Conservation (phyloP, 495 filamentous ascomycete species). For the Neurospora sp. region DNA sequence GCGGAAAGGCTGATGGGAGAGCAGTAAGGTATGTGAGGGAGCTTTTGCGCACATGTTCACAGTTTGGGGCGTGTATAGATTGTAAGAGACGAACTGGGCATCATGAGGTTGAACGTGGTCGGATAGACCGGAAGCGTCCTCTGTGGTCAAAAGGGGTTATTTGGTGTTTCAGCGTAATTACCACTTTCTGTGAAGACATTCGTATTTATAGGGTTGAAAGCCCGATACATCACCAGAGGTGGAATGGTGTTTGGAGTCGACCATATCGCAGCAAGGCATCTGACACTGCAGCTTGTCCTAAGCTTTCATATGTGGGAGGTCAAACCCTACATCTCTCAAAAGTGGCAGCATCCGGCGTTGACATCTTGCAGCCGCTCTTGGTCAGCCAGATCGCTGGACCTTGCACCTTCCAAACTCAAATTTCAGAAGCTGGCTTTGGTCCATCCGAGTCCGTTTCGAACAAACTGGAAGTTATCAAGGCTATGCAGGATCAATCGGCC, state of each 20-base stretch:
- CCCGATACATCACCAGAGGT: neutral
- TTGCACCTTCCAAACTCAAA: neutral
- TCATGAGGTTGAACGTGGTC: neutral
- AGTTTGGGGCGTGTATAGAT: neutral
- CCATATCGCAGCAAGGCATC: neutral
- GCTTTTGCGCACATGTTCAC: neutral
- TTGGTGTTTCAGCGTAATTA: neutral
- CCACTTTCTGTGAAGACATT: neutral
- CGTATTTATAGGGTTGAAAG: neutral
- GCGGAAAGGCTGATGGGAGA: neutral
- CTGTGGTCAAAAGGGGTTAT: neutral
- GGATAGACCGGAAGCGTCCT: neutral
- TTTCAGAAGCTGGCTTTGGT: neutral
- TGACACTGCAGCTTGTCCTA: neutral
- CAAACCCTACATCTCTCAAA: neutral
- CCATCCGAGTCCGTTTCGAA: neutral
- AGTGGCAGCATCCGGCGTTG: neutral
- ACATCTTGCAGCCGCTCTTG: neutral
- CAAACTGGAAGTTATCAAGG: neutral
- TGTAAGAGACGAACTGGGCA: neutral
- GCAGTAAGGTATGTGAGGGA: too few species aligned
- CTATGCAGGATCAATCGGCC: neutral
- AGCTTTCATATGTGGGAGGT: neutral
- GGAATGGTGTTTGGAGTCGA: neutral
- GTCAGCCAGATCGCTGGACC: neutral